Percentiles rank a stretch among this genome's conserved stretches.
phyloP scores from a whole-genome alignment of 2,329 filamentous ascomycete genomes.

The Camptophora hylomeconis region DNA sequence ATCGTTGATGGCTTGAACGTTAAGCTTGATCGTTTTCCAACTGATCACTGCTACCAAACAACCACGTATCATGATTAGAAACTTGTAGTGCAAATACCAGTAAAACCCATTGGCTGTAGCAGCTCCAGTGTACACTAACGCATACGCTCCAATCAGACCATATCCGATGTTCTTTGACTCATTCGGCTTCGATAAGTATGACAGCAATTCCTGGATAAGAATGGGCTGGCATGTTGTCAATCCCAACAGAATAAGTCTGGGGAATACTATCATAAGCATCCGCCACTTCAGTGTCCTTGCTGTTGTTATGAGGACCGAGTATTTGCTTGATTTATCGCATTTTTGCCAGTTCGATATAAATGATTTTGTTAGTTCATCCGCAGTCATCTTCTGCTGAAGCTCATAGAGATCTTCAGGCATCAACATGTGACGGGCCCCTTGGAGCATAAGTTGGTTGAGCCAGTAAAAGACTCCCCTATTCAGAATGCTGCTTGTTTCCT shows the following conservation, averaged over 20 bases:
- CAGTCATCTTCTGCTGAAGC: constrained; percentile 32
- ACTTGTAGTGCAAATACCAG: constrained; percentile 27
- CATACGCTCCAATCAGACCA: constrained; percentile 30
- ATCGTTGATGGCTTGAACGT: constrained; percentile 9
- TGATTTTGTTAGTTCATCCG: constrained; percentile 26
- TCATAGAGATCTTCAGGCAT: constrained; percentile 31
- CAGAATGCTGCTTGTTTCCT: constrained; percentile 40
- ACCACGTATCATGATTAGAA: constrained; percentile 20
- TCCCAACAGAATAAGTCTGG: no score
- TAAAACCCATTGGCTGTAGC: constrained; percentile 28
- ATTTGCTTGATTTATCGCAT: constrained; percentile 19
- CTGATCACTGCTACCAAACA: constrained; percentile 23
- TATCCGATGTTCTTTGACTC: constrained; percentile 21
- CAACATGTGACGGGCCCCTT: constrained; percentile 33
- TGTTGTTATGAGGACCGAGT: constrained; percentile 6
- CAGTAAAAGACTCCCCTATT: constrained; percentile 39
- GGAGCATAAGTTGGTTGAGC: constrained; percentile 39
- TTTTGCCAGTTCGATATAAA: constrained; percentile 29
- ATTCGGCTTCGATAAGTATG: no score
- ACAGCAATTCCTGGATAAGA: no score
- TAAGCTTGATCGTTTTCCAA: constrained; percentile 19
- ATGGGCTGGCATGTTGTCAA: no score
- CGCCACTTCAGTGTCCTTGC: constrained; percentile 9
- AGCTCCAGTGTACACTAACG: constrained; percentile 31
- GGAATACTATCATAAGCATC: constrained; percentile 10